Evolutionary conservation across 495 filamentous ascomycete genomes (phyloP).

Genomic region (Aspergillus asperescens): DNA sequence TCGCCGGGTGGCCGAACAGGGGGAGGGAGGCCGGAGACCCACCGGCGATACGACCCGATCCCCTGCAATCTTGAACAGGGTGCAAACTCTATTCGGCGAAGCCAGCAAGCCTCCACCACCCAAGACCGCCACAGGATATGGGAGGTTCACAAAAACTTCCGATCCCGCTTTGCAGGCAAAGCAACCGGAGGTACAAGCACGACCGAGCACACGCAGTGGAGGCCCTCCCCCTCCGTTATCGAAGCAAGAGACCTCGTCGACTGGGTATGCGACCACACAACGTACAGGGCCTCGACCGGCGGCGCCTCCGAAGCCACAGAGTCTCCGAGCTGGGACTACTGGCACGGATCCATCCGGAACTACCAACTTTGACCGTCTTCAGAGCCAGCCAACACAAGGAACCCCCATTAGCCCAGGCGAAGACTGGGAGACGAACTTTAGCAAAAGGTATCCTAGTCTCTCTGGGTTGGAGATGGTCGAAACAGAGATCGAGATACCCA

Average conservation of each 20-base stretch:
- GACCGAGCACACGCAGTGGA: constrained; percentile 11
- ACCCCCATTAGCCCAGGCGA: constrained; percentile 35
- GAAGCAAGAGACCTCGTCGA: constrained; percentile 20
- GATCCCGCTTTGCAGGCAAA: constrained; percentile 41
- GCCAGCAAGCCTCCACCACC: constrained; percentile 53
- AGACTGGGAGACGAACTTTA: constrained; percentile 71
- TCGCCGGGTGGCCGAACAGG: constrained; percentile 62
- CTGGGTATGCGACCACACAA: constrained; percentile 21
- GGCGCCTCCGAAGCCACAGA: constrained; percentile 59
- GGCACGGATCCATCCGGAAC: not conserved
- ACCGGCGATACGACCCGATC: constrained; percentile 49
- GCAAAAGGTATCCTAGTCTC: constrained; percentile 75
- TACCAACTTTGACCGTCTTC: constrained; percentile 1
- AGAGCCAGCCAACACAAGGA: constrained; percentile 14
- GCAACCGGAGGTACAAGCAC: constrained; percentile 21
- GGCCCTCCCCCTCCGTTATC: constrained; percentile 10
- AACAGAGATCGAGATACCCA: constrained; percentile 53
- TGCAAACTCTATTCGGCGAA: constrained; percentile 81
- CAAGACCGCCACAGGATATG: constrained; percentile 84
- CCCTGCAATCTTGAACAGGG: constrained; percentile 80
- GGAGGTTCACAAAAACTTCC: constrained; percentile 62
- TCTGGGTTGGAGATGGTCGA: constrained; percentile 80
- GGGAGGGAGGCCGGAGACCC: constrained; percentile 49
- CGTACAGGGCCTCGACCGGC: constrained; percentile 36
- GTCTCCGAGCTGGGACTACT: constrained; percentile 42